Evolutionary conservation across 495 filamentous ascomycete species (phyloP).

Genomic region (Aeminium ludgeri): DNA sequence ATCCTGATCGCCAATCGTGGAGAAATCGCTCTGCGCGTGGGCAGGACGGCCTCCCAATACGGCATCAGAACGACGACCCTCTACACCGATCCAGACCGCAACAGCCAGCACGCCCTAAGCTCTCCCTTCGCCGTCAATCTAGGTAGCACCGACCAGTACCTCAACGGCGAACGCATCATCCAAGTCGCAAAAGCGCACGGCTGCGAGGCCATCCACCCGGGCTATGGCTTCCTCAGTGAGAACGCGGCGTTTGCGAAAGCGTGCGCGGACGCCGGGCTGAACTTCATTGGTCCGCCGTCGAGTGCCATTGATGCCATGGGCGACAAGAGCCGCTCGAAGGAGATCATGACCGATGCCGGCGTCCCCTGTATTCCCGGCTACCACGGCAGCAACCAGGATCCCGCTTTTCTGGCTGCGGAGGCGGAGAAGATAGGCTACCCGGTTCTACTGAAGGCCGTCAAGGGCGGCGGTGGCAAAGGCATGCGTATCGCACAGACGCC

Average conservation of each 20-base stretch:
- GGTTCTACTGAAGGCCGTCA: conserved; percentile 91
- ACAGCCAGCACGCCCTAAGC: conserved; percentile 73
- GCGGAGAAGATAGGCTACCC: conserved; percentile 77
- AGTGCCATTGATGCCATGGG: conserved; percentile 95
- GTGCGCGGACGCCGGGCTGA: conserved; percentile 77
- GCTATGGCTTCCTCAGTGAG: conserved; percentile 91
- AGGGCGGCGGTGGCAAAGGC: conserved; percentile 93
- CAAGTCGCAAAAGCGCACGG: conserved; percentile 66
- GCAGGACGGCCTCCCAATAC: conserved; percentile 66
- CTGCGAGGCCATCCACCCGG: conserved; percentile 82
- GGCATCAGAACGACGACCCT: conserved; percentile 89
- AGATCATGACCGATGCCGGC: conserved; percentile 85
- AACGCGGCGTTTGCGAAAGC: conserved; percentile 80
- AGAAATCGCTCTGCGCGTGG: conserved; percentile 88
- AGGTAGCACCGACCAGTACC: conserved; percentile 64
- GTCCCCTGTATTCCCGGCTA: conserved; percentile 96
- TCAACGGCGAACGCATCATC: conserved; percentile 87
- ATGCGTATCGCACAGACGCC: conserved; percentile 79
- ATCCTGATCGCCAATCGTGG: conserved; percentile 93
- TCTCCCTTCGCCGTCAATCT: conserved; percentile 70
- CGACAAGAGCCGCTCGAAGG: conserved; percentile 79
- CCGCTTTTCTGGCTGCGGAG: conserved; percentile 48
- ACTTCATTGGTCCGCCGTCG: conserved; percentile 88
- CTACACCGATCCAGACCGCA: conserved; percentile 82
- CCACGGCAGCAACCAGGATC: conserved; percentile 71